These are phyloP conservation scores for Plantago lanceolata DNA, from an alignment of 305 asterid genomes.

Conservation along the genomic window DNA sequence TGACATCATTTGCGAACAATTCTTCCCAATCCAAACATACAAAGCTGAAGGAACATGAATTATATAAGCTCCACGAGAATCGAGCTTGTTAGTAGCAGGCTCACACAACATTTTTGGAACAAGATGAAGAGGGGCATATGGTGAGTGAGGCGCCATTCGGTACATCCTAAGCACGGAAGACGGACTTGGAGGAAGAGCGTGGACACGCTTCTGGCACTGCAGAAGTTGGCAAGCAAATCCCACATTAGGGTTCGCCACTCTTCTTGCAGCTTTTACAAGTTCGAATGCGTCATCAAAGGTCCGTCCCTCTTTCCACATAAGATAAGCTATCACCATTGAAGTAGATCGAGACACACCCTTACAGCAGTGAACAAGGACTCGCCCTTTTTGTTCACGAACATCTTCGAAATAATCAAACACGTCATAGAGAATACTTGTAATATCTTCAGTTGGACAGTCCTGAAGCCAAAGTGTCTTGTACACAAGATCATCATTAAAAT, in stretches of 20 bases:
- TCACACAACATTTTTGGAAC: constrained; percentile 76
- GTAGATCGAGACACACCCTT: constrained; percentile 93
- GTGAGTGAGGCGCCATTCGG: constrained; percentile 88
- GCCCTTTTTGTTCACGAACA: constrained; percentile 70
- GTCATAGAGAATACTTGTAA: constrained; percentile 77
- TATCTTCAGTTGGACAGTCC: constrained; percentile 91
- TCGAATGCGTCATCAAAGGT: constrained; percentile 87
- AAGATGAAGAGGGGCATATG: constrained; percentile 89
- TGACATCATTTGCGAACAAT: constrained; percentile 54
- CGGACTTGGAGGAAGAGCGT: constrained; percentile 87
- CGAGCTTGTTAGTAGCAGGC: constrained; percentile 56
- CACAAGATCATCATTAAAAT: constrained; percentile 69
- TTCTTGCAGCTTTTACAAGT: constrained; percentile 74
- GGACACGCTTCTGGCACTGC: constrained; percentile 87
- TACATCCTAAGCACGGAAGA: constrained; percentile 70
- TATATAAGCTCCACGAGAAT: constrained; percentile 89
- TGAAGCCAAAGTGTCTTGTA: constrained; percentile 94
- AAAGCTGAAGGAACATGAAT: constrained; percentile 70
- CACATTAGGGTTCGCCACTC: constrained; percentile 83
- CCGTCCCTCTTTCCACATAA: constrained; percentile 85
- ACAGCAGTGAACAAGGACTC: constrained; percentile 88
- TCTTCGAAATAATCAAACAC: constrained; percentile 95
- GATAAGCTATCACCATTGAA: constrained; percentile 90
- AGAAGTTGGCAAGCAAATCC: constrained; percentile 90
- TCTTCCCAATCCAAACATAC: constrained; percentile 77